Evolutionary conservation across 768 basidiomycete species (phyloP).

Genomic region (Kwoniella mangroviensis): DNA sequence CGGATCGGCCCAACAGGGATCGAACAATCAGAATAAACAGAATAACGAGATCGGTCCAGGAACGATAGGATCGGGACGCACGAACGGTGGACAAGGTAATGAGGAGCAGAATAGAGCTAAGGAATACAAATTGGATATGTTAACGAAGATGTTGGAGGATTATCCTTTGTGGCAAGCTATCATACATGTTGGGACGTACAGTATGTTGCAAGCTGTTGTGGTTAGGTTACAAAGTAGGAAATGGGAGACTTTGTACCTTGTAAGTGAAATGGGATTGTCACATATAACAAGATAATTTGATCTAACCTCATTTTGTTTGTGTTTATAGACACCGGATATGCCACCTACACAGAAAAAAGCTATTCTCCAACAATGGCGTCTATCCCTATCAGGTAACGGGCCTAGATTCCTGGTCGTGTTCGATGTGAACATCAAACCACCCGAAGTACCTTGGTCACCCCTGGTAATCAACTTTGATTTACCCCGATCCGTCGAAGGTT

Average conservation of each 20-base stretch:
- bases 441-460: conserved; percentile 86
- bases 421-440: conserved; percentile 87
- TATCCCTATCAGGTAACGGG: conserved; percentile 72
- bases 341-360: conserved; percentile 38
- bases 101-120: conserved; percentile 56
- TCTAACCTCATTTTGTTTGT: neutral
- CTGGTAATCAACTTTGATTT: conserved; percentile 91
- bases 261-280: conserved; percentile 59
- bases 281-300: no score
- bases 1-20: conserved; percentile 66
- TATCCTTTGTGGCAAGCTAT: conserved; percentile 58
- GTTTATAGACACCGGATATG: conserved; percentile 31
- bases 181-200: conserved; percentile 54
- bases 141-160: conserved; percentile 75
- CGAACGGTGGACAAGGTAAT: conserved; percentile 24
- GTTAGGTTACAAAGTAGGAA: conserved; percentile 71
- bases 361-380: conserved; percentile 61
- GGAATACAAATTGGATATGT: conserved; percentile 67
- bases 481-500: conserved; percentile 77
- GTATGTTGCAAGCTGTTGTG: conserved; percentile 55
- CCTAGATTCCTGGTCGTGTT: conserved; percentile 77
- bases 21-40: conserved; percentile 62
- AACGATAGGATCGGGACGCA: conserved; percentile 91
- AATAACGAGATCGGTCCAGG: conserved; percentile 60
- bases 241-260: conserved; percentile 84